Evolutionary conservation across 148 eudicot genomes (phyloP), one percentile per base, ranked within the genome.

Genomic region (Dianthus caryophyllus): DNA sequence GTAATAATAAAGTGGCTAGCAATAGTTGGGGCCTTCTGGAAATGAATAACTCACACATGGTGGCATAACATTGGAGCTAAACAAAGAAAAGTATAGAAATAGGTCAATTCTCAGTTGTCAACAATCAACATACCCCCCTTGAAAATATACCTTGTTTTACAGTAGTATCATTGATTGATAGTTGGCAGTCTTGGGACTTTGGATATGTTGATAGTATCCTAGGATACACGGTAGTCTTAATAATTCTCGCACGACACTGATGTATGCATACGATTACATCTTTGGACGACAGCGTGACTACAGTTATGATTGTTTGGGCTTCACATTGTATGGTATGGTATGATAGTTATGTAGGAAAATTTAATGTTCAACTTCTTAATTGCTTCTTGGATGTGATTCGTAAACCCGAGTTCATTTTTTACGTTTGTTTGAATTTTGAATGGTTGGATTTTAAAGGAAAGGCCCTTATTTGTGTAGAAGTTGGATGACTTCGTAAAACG

Each of bases 31-130:
- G 62, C 21, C 41, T 17, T 30, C 38, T 21, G 30, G 41, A 31
- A 58, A 30, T 21, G 29, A 29, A 58, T 58, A 58, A n/a, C 36
- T 48, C 21, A n/a, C 54, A 30, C 62, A 58, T 30, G 62, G 13
- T 29, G 39, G 38, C 21, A 30, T 15, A 58, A 58, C 62, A 17
- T 30, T 4, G 62, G 62, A 58, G 21, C 62, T 29, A 56, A 26
- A 33, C 4, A 26, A 18, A 2, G 11, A 16, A 56, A 56, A 38
- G 5, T 56, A 26, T 56, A 26, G 41, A 29, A 15, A 29, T 6
- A 20, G 6, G 21, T 30, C 62, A 29, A 56, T 58, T 58, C n/a
- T 58, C 44, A 3, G 12, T 58, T 58, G 41, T 58, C 38, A 33
- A 33, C 38, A 33, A n/a, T n/a, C 12, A 30, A 58, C 62, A 14